Evolutionary conservation across 352 stramenopile species (phyloP), one percentile per base, ranked within the genome.

Genomic region (Phytophthora foliorum): DNA sequence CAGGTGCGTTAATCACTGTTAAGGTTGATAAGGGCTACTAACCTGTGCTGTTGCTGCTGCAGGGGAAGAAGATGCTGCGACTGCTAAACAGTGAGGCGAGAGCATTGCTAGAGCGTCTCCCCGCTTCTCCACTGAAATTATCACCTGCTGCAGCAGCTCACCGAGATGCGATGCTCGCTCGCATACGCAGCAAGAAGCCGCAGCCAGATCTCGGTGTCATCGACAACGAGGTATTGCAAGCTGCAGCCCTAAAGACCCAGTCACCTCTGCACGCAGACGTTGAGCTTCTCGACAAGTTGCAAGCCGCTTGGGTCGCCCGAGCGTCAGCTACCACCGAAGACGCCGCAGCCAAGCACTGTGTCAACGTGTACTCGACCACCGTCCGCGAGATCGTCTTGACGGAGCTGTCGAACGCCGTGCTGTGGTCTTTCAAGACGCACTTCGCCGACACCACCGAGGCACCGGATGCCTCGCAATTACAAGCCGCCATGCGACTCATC

Each of bases 321-420:
- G 16, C 9, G 39, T 49, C 53, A 19, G 25, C 17, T 34, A 29
- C 31, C 32, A 36, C 17, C 1, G 36, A 66, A 4, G 29, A 66
- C 8, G 19, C 1, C 16, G 24, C 24, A 36, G 17, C 3, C 17
- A 27, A 27, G 21, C 6, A 14, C n/a, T 51, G 48, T 11, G 6
- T 57, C 8, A 54, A 45, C 10, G 36, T 66, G 39, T 89, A 83
- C 41, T 59, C 58, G 9, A 75, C 74, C 6, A 69, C 70, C 2
- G 34, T 86, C 7, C 55, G 78, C 32, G 79, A 90, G 34, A 65
- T 80, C 27, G 55, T 90, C 4, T 45, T 90, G 41, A 81, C 74
- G 27, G 74, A 89, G 34, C 68, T 82, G n/a, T 92, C 82, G 27
- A 88, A 77, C 49, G 46, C 82, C 17, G 66, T 90, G 3, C 56